Evolutionary conservation across 768 basidiomycete species (phyloP).

Genomic region (Lentinula aciculospora): DNA sequence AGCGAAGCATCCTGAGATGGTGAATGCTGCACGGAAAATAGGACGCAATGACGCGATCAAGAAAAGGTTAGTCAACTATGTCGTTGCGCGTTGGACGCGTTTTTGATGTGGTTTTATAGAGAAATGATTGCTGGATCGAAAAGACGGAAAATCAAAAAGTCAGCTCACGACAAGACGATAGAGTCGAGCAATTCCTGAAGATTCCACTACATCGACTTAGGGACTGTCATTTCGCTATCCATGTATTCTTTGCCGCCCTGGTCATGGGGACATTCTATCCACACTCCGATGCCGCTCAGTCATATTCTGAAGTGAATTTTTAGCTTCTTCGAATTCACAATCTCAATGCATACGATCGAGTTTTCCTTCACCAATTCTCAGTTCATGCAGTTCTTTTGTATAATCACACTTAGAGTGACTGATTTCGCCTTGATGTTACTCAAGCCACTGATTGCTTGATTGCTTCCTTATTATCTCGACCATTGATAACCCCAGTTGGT

Average conservation of each 20-base stretch:
- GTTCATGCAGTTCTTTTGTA: neutral
- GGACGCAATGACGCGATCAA: slow-evolving; percentile 68
- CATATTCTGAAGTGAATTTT: neutral
- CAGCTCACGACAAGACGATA: neutral
- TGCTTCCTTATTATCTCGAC: neutral
- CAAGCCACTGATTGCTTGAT: neutral
- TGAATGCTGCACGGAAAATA: slow-evolving; percentile 65
- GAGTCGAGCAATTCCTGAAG: neutral
- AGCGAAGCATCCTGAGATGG: slow-evolving; percentile 68
- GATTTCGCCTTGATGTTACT: neutral
- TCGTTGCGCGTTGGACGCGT: neutral
- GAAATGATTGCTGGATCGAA: slow-evolving; percentile 79
- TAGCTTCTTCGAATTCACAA: neutral
- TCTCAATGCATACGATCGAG: neutral
- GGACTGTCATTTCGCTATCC: neutral
- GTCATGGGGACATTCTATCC: neutral
- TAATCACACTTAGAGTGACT: neutral
- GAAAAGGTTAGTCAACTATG: slow-evolving; percentile 45
- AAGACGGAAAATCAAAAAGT: slow-evolving; percentile 45
- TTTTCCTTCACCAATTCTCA: neutral
- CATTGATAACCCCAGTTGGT: neutral
- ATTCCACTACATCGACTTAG: neutral
- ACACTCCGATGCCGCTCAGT: neutral
- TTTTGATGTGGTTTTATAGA: slow-evolving; percentile 28
- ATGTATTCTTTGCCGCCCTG: neutral